These are phyloP conservation scores for Fagus crenata DNA, from an alignment of 306 rosid genomes.

Conservation along the genomic window DNA sequence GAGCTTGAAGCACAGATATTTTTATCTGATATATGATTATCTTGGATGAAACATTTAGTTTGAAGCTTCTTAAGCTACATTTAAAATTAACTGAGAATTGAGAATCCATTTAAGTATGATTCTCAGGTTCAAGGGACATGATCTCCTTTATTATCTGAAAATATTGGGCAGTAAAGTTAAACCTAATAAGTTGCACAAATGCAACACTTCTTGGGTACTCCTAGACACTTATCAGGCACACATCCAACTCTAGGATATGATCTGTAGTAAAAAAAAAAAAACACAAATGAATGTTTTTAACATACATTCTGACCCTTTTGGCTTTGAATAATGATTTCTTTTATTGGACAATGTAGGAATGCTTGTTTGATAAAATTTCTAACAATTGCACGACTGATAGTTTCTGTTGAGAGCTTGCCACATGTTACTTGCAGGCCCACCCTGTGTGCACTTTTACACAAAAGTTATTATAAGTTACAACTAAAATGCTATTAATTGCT, in stretches of 20 bases:
- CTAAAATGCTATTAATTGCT: too few species aligned
- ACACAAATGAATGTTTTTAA: background rate
- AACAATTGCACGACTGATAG: background rate
- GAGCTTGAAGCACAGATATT: too few species aligned
- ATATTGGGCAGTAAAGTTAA: too few species aligned
- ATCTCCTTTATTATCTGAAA: too few species aligned
- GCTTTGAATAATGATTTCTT: background rate
- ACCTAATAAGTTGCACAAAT: background rate
- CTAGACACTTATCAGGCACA: background rate
- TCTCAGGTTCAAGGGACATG: too few species aligned
- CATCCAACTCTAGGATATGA: background rate
- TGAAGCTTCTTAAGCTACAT: too few species aligned
- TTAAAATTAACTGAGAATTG: too few species aligned
- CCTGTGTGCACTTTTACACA: background rate
- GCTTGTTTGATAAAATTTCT: background rate
- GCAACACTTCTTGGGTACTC: background rate
- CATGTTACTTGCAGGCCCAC: background rate
- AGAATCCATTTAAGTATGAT: too few species aligned
- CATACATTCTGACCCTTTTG: background rate
- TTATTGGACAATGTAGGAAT: background rate
- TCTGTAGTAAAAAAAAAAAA: background rate
- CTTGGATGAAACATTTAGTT: too few species aligned
- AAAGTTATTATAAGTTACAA: background rate
- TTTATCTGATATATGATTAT: too few species aligned
- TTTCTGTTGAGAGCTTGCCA: constrained; percentile 1